Evolutionary conservation across 805 yeast genomes (phyloP), one percentile per base, ranked within the genome.

Genomic region (Candida chauliodis): DNA sequence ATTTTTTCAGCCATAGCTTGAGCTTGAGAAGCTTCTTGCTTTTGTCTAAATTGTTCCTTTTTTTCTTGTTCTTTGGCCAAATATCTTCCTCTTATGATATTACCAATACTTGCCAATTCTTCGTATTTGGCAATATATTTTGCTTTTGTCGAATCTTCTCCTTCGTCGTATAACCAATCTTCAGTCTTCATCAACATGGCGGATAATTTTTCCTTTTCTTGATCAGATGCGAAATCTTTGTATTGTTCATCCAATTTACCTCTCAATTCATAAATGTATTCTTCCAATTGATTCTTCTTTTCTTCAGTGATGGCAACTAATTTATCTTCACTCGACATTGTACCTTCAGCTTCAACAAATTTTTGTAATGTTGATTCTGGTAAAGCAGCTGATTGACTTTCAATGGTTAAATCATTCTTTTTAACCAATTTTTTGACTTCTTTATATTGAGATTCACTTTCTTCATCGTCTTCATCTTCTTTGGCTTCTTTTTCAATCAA

Each of bases 301-400:
- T 93, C 97, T 76, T 93, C 98, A 50, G 98, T 93, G 73, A 93
- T 98, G 51, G 95, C 95, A 50, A 93, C 97, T 55, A 91, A 81
- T 75, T 90, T 93, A 70, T 93, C 99, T 59, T 83, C 89, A 61
- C 88, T 79, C 49, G 78, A 75, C 81, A 93, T 71, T 63, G 83
- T 76, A 58, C 79, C 78, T 75, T 93, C 99, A 65, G 72, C 71
- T 76, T 93, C 98, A 46, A 84, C 75, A 50, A 73, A 75, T 39
- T 66, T 69, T 54, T 80, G 72, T 64, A 87, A 75, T 38, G 56
- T 66, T 19, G 63, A 62, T 46, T 69, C 73, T 46, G 83, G 63
- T 54, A 84, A 75, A 36, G 86, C 76, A 43, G 80, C 78, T 42
- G 88, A 78, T 45, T 68, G 64, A 55, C 76, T 76, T 36, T 63